A percentile compares a stretch with the other conserved stretches of the same genome.
Conservation (phyloP, 257 asterid genomes). For the Salvia miltiorrhiza region DNA sequence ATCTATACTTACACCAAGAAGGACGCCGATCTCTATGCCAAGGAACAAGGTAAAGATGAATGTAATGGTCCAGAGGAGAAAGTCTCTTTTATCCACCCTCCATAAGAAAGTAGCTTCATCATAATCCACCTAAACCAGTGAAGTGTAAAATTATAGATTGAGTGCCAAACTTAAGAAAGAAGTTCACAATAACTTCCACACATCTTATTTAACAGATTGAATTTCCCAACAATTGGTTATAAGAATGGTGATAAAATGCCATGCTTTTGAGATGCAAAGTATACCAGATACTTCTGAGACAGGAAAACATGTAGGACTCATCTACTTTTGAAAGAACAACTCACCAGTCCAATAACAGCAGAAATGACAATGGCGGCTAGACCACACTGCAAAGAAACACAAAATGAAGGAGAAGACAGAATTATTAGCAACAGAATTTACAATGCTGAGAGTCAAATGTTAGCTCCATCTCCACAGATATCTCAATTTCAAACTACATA, state of each 20-base stretch:
- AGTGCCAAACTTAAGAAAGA: conserved; percentile 23
- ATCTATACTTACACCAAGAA: conserved; percentile 74
- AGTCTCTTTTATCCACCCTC: conserved; percentile 93
- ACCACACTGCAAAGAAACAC: conserved; percentile 59
- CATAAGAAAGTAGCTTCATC: conserved; percentile 89
- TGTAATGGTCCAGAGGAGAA: conserved; percentile 88
- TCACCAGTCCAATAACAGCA: conserved; percentile 97
- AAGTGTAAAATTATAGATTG: conserved; percentile 16
- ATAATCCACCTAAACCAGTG: conserved; percentile 82
- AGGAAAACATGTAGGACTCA: not conserved
- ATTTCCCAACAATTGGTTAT: conserved; percentile 1
- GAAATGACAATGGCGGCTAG: conserved; percentile 97
- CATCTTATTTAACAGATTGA: not conserved
- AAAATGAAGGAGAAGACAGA: conserved; percentile 10
- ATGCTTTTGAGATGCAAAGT: conserved; percentile 1
- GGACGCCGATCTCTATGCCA: conserved; percentile 97
- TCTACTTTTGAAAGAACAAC: conserved; percentile 20
- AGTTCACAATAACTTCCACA: not conserved
- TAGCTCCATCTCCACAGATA: conserved; percentile 12
- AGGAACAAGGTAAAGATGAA: conserved; percentile 77
- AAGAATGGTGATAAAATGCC: not conserved
- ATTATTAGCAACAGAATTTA: conserved; percentile 11
- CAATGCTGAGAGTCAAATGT: not conserved
- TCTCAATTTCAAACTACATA: conserved; percentile 10
- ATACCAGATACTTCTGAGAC: not conserved